Evolutionary conservation across 1,284 basidiomycete species (phyloP).

Genomic region (Peniophora sp.): DNA sequence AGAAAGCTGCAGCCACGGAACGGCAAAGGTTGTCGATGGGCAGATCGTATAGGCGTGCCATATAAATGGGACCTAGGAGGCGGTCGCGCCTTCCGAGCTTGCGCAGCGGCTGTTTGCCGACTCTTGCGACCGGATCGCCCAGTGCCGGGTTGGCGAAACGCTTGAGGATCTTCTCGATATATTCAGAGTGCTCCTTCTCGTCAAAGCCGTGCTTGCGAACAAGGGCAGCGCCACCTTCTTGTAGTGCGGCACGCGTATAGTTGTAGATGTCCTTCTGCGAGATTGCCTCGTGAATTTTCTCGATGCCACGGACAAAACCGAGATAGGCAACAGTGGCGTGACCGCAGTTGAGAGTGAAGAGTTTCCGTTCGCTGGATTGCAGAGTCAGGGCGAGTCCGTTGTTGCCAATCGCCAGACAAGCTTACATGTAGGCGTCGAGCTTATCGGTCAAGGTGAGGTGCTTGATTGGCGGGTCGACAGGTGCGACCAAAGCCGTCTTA

Average conservation of each 20-base stretch:
- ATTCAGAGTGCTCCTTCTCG: constrained; percentile 20
- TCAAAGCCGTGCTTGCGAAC: constrained; percentile 18
- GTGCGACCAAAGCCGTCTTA: constrained; percentile 19
- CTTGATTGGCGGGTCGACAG: constrained; percentile 17
- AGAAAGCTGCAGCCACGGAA: constrained; percentile 28
- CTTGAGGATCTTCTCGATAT: constrained; percentile 25
- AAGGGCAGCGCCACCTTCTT: constrained; percentile 21
- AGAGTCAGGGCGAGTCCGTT: too few relatives aligned
- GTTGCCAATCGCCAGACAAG: too few relatives aligned
- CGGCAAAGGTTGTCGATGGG: constrained; percentile 22
- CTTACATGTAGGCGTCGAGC: constrained; percentile 24
- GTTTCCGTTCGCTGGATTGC: constrained; percentile 26
- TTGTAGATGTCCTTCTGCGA: constrained; percentile 14
- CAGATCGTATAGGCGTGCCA: constrained; percentile 25
- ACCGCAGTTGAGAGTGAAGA: constrained; percentile 33
- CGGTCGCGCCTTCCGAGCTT: constrained; percentile 28
- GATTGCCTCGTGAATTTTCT: constrained; percentile 24
- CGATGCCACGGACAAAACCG: constrained; percentile 22
- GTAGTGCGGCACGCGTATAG: constrained; percentile 16
- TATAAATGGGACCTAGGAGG: constrained; percentile 26
- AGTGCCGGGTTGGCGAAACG: constrained; percentile 28
- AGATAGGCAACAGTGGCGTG: constrained; percentile 32
- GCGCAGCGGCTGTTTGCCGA: constrained; percentile 30
- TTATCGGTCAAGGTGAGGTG: constrained; percentile 25
- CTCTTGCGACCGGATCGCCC: constrained; percentile 27